A percentile compares a stretch with the other conserved stretches of the same genome.
Evolutionary conservation across 495 filamentous ascomycete species (phyloP).

Genomic region (Talaromyces thailandensis): DNA sequence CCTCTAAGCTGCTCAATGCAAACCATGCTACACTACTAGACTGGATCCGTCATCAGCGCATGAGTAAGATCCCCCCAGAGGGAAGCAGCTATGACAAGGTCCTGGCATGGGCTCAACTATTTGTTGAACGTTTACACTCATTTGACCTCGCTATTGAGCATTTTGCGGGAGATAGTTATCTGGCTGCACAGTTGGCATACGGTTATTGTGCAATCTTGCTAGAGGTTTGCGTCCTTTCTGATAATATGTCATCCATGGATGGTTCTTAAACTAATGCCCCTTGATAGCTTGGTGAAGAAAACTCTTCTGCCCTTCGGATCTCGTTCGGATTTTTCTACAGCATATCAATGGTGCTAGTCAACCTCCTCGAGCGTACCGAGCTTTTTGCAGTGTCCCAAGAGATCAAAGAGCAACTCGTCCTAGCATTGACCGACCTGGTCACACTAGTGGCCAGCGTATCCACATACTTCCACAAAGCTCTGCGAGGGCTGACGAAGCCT

Average conservation of each 20-base stretch:
- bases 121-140: constrained; percentile 14
- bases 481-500: constrained; percentile 13
- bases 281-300: constrained; percentile 24
- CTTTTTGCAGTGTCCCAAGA: constrained; percentile 25
- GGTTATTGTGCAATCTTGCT: constrained; percentile 29
- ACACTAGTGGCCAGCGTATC: constrained; percentile 24
- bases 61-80: constrained; percentile 28
- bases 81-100: constrained; percentile 32
- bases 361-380: constrained; percentile 25
- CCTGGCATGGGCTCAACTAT: constrained; percentile 20
- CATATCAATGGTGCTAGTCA: constrained; percentile 21
- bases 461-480: constrained; percentile 20
- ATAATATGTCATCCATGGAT: not conserved
- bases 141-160: constrained; percentile 22
- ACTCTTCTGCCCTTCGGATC: constrained; percentile 21
- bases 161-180: constrained; percentile 26
- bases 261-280: not conserved
- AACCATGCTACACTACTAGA: constrained; percentile 21
- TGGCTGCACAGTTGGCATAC: constrained; percentile 27
- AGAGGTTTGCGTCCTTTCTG: constrained; percentile 16
- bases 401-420: constrained; percentile 31
- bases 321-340: constrained; percentile 29
- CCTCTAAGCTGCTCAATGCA: constrained; percentile 9
- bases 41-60: constrained; percentile 16
- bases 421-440: constrained; percentile 26